phyloP scores from a whole-genome alignment of 805 yeast genomes.

The Candida multigemmis region DNA sequence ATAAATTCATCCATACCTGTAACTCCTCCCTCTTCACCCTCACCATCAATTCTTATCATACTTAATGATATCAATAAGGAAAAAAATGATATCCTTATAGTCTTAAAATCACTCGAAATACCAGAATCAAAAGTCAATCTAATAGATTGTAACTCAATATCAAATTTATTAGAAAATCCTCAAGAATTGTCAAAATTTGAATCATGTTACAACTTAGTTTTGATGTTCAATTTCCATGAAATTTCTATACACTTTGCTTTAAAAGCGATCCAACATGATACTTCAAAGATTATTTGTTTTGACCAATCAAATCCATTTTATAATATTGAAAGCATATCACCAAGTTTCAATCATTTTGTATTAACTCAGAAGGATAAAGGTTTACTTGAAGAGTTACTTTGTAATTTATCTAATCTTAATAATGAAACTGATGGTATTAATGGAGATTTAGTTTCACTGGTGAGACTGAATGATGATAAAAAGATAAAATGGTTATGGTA shows the following conservation, averaged over 20 bases:
- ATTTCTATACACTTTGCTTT: constrained; percentile 12
- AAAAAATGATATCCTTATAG: constrained; percentile 28
- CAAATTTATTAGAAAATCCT: constrained; percentile 4
- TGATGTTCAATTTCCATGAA: constrained; percentile 10
- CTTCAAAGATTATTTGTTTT: too few species aligned
- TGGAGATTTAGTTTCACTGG: too few species aligned
- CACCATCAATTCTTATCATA: constrained; percentile 12
- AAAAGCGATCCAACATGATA: constrained; percentile 6
- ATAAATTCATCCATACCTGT: constrained; percentile 2
- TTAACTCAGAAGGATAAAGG: too few species aligned
- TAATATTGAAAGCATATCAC: too few species aligned
- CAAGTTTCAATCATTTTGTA: too few species aligned
- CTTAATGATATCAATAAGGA: constrained; percentile 19
- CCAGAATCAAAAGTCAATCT: constrained; percentile 7
- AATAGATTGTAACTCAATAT: constrained; percentile 6
- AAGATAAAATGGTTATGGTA: constrained; percentile 19
- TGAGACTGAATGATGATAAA: too few species aligned
- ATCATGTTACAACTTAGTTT: constrained; percentile 10
- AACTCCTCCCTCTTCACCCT: constrained; percentile 1
- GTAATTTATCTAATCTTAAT: too few species aligned
- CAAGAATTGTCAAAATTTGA: constrained; percentile 5
- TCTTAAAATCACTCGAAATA: constrained; percentile 16
- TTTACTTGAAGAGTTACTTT: too few species aligned
- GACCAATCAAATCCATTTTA: too few species aligned
- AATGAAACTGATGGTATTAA: too few species aligned